Evolutionary conservation across 2,329 filamentous ascomycete genomes (phyloP).

Genomic region (Hypoxylon sp.): DNA sequence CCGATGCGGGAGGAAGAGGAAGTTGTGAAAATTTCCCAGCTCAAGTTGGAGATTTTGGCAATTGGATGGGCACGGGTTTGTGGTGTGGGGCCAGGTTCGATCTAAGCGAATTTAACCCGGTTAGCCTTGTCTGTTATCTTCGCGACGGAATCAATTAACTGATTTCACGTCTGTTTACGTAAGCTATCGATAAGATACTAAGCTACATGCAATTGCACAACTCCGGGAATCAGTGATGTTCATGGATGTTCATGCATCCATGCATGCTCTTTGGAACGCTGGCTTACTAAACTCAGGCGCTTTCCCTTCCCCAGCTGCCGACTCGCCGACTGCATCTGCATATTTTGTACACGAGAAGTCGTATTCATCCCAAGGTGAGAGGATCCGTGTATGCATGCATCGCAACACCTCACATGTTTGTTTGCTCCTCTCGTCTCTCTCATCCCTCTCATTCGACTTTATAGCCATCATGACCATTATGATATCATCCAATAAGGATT

Average conservation of each 20-base stretch:
- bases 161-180: background rate
- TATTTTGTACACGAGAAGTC: slow-evolving; percentile 11
- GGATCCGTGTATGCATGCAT: slow-evolving; percentile 23
- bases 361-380: slow-evolving; percentile 27
- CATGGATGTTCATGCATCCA: too few species aligned
- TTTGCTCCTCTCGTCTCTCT: slow-evolving; percentile 12
- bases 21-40: slow-evolving; percentile 28
- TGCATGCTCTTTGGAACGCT: background rate
- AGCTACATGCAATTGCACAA: slow-evolving; percentile 25
- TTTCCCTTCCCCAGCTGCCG: slow-evolving; percentile 12
- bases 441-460: slow-evolving; percentile 20
- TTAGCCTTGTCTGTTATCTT: slow-evolving; percentile 21
- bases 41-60: slow-evolving; percentile 39
- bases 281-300: background rate
- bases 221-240: too few species aligned
- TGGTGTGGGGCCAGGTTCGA: slow-evolving; percentile 34
- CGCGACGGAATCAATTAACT: slow-evolving; percentile 9
- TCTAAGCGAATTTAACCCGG: slow-evolving; percentile 36
- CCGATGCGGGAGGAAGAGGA: slow-evolving; percentile 37
- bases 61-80: slow-evolving; percentile 37
- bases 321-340: slow-evolving; percentile 29
- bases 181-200: slow-evolving; percentile 13
- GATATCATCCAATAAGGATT: slow-evolving; percentile 28
- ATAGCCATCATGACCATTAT: slow-evolving; percentile 7
- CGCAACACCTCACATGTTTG: slow-evolving; percentile 12